Evolutionary conservation across 345 rosid genomes (phyloP), one percentile per base, ranked within the genome.

Genomic region (Camelina sativa): DNA sequence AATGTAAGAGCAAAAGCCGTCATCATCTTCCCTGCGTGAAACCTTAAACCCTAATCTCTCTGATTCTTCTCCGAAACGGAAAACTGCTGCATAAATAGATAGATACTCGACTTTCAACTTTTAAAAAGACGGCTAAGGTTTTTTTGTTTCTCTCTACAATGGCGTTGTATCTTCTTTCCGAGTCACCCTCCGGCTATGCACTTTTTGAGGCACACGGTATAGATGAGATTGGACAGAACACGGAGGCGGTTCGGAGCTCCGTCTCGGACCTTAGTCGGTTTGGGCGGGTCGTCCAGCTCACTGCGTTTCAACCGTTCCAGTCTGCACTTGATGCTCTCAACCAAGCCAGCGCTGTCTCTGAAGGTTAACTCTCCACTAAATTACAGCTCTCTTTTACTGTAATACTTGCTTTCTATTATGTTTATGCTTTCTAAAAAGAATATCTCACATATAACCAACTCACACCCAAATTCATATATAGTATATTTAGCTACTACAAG

Each of bases 181-280:
- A 89, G 76, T 79, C 97, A 17, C 83, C 97, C 32, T 91, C 97
- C 13, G 96, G 97, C 2, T 91, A 85, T 72, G 72, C 82, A 22
- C 67, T 91, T 61, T 80, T 88, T 40, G 70, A 56, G 1, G 97
- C 81, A 8, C 80, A 86, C 11, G 91, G 96, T 0, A 80, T 89
- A 59, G 96, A 91, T 72, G 91, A 89, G 79, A 91, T 91, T 37
- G 97, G 92, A 40, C 96, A 91, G 75, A 85, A 85, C 83, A 84
- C 87, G 0, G 96, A 92, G 62, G 96, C 97, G 4, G 96, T 91
- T 61, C 88, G 89, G 40, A 78, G 65, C 85, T 91, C 97, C 20
- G 81, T 92, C 43, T 22, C 83, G 3, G 96, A 92, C 74, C 78
- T 92, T 35, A 87, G 81, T 61, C 87, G 97, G 20, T 87, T 90